phyloP scores from a whole-genome alignment of 257 asterid genomes.

The Prunella vulgaris region DNA sequence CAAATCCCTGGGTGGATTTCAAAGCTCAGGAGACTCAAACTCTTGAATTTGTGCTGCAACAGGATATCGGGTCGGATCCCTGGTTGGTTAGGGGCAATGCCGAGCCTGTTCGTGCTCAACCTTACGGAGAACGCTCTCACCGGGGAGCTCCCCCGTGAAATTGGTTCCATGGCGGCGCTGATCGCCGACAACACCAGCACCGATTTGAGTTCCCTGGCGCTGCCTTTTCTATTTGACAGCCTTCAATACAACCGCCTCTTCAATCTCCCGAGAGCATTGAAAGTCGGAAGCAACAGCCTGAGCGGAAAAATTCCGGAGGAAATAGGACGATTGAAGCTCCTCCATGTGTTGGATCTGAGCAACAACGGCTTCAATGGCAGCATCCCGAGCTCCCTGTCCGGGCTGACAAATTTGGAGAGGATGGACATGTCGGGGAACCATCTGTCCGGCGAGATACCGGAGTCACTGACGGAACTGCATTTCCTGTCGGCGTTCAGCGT shows the following conservation, averaged over 20 bases:
- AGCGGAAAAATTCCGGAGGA: slow-evolving; percentile 46
- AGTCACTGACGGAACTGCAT: slow-evolving; percentile 29
- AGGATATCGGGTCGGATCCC: slow-evolving; percentile 43
- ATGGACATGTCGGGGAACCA: slow-evolving; percentile 40
- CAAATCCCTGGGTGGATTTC: slow-evolving; percentile 40
- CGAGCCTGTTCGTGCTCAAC: slow-evolving; percentile 37
- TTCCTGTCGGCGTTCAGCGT: slow-evolving; percentile 52
- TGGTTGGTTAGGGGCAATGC: slow-evolving; percentile 43
- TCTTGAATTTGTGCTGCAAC: slow-evolving; percentile 44
- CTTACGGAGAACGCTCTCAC: slow-evolving; percentile 35
- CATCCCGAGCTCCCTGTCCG: slow-evolving; percentile 41
- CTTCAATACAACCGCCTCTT: slow-evolving; percentile 41
- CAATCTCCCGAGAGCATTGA: slow-evolving; percentile 42
- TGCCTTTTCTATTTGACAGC: slow-evolving; percentile 41
- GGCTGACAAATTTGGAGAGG: slow-evolving; percentile 35
- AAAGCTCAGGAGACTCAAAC: slow-evolving; percentile 33
- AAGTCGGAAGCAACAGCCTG: slow-evolving; percentile 38
- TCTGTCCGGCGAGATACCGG: slow-evolving; percentile 46
- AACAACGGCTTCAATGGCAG: slow-evolving; percentile 37
- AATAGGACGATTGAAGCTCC: slow-evolving; percentile 38
- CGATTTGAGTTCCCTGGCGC: slow-evolving; percentile 33
- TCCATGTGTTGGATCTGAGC: slow-evolving; percentile 35
- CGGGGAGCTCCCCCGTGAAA: slow-evolving; percentile 35
- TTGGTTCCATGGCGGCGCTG: slow-evolving; percentile 31
- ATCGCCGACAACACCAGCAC: slow-evolving; percentile 34